Evolutionary conservation across 1,139 yeast species (phyloP).

Genomic region (Lodderomyces parapsilosis): DNA sequence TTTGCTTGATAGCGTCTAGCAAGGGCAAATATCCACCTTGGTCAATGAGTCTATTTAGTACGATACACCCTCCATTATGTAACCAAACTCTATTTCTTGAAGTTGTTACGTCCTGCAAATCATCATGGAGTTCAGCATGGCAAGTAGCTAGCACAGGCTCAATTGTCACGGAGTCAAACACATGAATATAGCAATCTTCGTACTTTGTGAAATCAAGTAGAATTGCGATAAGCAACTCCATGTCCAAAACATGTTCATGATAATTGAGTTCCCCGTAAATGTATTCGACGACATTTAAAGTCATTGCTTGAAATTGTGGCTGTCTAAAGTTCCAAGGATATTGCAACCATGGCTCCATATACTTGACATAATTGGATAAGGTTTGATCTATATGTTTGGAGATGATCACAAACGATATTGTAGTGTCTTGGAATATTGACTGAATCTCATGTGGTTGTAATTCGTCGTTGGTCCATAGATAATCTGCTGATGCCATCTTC

Average conservation of each 20-base stretch:
- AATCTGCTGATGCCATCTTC: conserved; percentile 7
- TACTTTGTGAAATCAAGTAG: conserved; percentile 32
- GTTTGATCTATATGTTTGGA: conserved; percentile 8
- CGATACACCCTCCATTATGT: conserved; percentile 27
- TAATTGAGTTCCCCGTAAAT: conserved; percentile 43
- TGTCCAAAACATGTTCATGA: conserved; percentile 47
- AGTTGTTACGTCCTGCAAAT: conserved; percentile 41
- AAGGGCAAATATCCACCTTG: conserved; percentile 25
- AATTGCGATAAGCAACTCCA: conserved; percentile 43
- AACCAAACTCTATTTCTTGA: conserved; percentile 47
- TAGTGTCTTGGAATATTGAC: conserved; percentile 9
- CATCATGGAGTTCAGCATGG: conserved; percentile 37
- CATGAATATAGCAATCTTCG: conserved; percentile 41
- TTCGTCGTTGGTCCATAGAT: conserved; percentile 13
- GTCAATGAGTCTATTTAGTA: conserved; percentile 24
- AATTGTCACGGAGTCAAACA: conserved; percentile 51
- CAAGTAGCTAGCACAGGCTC: conserved; percentile 56
- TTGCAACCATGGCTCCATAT: conserved; percentile 11
- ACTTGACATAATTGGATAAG: conserved; percentile 7
- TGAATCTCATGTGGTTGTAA: conserved; percentile 10
- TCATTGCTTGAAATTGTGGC: conserved; percentile 8
- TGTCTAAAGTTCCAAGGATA: conserved; percentile 15
- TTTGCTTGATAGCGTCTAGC: conserved; percentile 31
- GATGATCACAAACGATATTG: conserved; percentile 12
- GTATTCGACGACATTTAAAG: conserved; percentile 18